Base-by-base conservation (phyloP, 129 eudicot genomes). In the Pulicaria dysenterica region DNA sequence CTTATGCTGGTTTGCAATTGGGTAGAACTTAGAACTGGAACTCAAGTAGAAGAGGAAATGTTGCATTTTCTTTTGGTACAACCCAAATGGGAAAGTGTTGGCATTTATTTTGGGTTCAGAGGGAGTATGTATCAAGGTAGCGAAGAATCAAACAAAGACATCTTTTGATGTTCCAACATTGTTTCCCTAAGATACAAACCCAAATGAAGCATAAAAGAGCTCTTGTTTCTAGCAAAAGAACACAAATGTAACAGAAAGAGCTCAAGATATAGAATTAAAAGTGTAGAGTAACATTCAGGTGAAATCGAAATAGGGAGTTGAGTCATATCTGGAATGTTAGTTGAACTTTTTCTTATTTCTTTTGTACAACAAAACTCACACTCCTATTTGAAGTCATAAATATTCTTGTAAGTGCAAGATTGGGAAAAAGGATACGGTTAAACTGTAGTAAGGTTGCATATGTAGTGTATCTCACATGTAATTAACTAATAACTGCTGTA, bases 161-260 rank as follows among this genome's bases (percentile, higher is more conserved):
- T 57, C 41, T 15, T 19, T 57, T 24, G 5, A 12, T 11, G 6
- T 37, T 57, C 62, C 4, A 57, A 5, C 4, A 57, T 57, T 5
- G 41, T 57, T 57, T 55, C 60, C 8, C 8, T 5, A 17, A 56
- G 39, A 56, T 19, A 56, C 38, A 56, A 56, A 19, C 16, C 61
- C 11, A 24, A 10, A 56, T 56, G 61, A 36, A 19, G 17, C 39
- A 56, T 56, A 24, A 56, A 16, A 56, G 34, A 56, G 17, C 61
- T 56, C 12, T 56, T 56, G 62, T 57, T 57, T 57, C 14, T 57
- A 57, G 62, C 39, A 57, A 8, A 57, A 31, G 62, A 17, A 57
- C 62, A 56, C n/a, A 17, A 10, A 56, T 19, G 36, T 24, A 57
- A 19, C 62, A 34, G 39, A 57, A 11, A 56, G 62, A 39, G n/a